Evolutionary conservation across 371 early-diverging fungal species (phyloP).

Genomic region (Entomophthora muscae): DNA sequence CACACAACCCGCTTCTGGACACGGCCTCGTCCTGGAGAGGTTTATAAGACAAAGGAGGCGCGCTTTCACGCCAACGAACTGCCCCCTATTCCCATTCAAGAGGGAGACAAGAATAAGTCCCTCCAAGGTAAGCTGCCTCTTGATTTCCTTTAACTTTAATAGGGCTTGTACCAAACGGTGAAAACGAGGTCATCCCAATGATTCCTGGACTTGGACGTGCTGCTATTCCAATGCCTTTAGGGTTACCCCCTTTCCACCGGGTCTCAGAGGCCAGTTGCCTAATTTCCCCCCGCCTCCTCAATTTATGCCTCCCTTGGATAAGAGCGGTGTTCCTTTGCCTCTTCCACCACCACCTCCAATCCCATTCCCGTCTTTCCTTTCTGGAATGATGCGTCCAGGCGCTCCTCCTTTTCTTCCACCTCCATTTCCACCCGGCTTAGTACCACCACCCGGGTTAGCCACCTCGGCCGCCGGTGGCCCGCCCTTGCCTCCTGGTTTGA

Average conservation of each 20-base stretch:
- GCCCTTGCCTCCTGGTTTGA: too few relatives aligned
- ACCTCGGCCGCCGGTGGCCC: too few relatives aligned
- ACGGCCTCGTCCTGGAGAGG: conserved; percentile 86
- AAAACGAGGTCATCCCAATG: neutral
- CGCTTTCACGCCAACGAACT: neutral
- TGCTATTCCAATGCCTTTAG: neutral
- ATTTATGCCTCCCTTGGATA: neutral
- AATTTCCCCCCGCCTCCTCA: neutral
- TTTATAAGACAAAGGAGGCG: neutral
- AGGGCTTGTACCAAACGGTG: neutral
- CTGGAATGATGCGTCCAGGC: neutral
- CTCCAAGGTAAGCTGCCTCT: neutral
- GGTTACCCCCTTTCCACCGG: neutral
- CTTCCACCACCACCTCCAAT: neutral
- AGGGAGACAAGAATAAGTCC: neutral
- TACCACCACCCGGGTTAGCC: neutral
- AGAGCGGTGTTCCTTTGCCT: neutral
- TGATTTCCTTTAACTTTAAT: neutral
- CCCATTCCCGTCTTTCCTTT: neutral
- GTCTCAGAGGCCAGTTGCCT: neutral
- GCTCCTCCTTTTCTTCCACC: neutral
- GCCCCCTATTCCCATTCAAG: neutral
- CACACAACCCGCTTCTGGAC: conserved; percentile 98
- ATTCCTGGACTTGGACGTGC: neutral
- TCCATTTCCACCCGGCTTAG: neutral